phyloP scores from a whole-genome alignment of 2,329 filamentous ascomycete species.

The Penicillium sp. region DNA sequence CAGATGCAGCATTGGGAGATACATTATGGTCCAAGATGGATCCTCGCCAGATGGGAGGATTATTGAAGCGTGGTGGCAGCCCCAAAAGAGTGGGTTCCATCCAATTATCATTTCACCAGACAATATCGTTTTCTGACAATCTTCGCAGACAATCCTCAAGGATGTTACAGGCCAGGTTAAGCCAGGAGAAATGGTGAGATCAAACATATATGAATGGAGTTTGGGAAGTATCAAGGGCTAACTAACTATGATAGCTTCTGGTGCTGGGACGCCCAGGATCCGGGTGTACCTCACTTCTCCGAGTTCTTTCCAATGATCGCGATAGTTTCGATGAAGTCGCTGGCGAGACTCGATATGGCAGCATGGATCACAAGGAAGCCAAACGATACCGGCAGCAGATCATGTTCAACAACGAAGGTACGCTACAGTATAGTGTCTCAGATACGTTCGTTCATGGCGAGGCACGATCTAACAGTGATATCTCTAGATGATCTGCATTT shows the following conservation, averaged over 20 bases:
- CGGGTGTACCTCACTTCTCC: constrained; percentile 71
- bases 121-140: not conserved
- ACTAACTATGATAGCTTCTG: constrained; percentile 49
- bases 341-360: constrained; percentile 56
- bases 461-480: not conserved
- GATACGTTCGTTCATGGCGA: no score
- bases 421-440: not conserved
- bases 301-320: constrained; percentile 66
- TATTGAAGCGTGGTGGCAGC: constrained; percentile 19
- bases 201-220: not conserved
- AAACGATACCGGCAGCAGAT: constrained; percentile 48
- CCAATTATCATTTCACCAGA: not conserved
- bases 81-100: constrained; percentile 31
- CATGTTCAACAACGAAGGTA: constrained; percentile 71
- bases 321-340: constrained; percentile 59
- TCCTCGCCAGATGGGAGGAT: constrained; percentile 29
- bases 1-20: constrained; percentile 38
- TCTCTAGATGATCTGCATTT: constrained; percentile 67
- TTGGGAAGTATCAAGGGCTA: not conserved
- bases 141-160: constrained; percentile 41
- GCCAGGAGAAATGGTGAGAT: constrained; percentile 47
- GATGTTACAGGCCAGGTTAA: constrained; percentile 43
- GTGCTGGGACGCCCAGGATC: constrained; percentile 69
- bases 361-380: constrained; percentile 51
- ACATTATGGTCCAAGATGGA: constrained; percentile 37